Evolutionary conservation across 192 early-diverging fungal genomes (phyloP).

Genomic region (Coemansia sp.): DNA sequence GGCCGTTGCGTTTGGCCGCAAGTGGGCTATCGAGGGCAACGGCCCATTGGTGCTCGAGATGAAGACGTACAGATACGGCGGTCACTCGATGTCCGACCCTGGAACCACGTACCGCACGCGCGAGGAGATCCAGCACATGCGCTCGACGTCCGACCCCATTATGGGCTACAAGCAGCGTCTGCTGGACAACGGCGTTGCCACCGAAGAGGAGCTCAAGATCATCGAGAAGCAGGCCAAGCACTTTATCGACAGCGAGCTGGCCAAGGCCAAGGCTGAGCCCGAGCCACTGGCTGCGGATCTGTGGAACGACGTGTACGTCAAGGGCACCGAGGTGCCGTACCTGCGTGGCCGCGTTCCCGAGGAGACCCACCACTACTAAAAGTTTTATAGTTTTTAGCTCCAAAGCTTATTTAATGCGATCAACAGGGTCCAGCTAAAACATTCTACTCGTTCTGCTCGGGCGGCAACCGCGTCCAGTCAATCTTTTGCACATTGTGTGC

Average conservation of each 20-base stretch:
- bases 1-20: slow-evolving; percentile 80
- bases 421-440: too few relatives aligned
- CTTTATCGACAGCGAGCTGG: slow-evolving; percentile 82
- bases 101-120: slow-evolving; percentile 99
- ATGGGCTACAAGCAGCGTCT: slow-evolving; percentile 86
- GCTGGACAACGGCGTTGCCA: slow-evolving; percentile 63
- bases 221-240: slow-evolving; percentile 91
- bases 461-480: slow-evolving; percentile 35
- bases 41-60: slow-evolving; percentile 94
- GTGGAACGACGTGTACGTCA: slow-evolving; percentile 80
- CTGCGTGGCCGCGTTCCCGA: slow-evolving; percentile 84
- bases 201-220: slow-evolving; percentile 88
- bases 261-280: slow-evolving; percentile 74
- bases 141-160: slow-evolving; percentile 89
- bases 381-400: too few relatives aligned
- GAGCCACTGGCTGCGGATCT: slow-evolving; percentile 71
- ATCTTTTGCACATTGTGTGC: slow-evolving; percentile 24
- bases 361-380: slow-evolving; percentile 65
- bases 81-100: slow-evolving; percentile 99
- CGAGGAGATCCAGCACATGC: slow-evolving; percentile 99
- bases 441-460: too few relatives aligned
- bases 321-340: slow-evolving; percentile 67
- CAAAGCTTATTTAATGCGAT: too few relatives aligned
- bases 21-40: slow-evolving; percentile 77
- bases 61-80: slow-evolving; percentile 98